Evolutionary conservation across 2,329 filamentous ascomycete genomes (phyloP).

Genomic region (Cladosporium sp.): DNA sequence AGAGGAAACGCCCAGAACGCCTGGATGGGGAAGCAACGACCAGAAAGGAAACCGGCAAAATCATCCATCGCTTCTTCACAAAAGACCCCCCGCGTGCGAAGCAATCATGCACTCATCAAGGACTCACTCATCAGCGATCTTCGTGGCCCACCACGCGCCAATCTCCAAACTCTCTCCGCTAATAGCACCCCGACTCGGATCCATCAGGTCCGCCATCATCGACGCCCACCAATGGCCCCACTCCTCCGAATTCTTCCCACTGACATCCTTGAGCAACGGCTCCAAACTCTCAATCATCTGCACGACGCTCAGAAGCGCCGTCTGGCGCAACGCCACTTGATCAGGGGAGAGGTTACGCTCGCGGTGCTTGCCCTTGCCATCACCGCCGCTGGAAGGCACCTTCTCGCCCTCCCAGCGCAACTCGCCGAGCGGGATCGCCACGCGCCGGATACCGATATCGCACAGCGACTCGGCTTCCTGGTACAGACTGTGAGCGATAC

Average conservation of each 20-base stretch:
- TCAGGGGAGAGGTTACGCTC: slow-evolving; percentile 34
- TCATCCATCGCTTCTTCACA: too few species aligned
- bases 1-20: background rate
- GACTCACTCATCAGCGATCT: slow-evolving; percentile 31
- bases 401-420: slow-evolving; percentile 78
- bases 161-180: slow-evolving; percentile 80
- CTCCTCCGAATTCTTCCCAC: slow-evolving; percentile 83
- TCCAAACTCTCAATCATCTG: slow-evolving; percentile 84
- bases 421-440: slow-evolving; percentile 84
- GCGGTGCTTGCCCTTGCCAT: slow-evolving; percentile 18
- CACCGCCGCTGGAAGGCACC: slow-evolving; percentile 11
- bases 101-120: background rate
- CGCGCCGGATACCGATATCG: slow-evolving; percentile 66
- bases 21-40: too few species aligned
- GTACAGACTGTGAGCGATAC: slow-evolving; percentile 71
- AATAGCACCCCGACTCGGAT: slow-evolving; percentile 65
- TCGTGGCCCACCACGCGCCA: slow-evolving; percentile 62
- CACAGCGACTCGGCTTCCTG: slow-evolving; percentile 71
- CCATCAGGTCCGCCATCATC: slow-evolving; percentile 80
- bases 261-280: slow-evolving; percentile 74
- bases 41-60: too few species aligned
- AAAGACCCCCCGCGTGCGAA: background rate
- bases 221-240: slow-evolving; percentile 87
- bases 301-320: slow-evolving; percentile 75
- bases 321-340: slow-evolving; percentile 70